Base-by-base conservation (phyloP, 345 rosid species). In the Pistacia integerrima region DNA sequence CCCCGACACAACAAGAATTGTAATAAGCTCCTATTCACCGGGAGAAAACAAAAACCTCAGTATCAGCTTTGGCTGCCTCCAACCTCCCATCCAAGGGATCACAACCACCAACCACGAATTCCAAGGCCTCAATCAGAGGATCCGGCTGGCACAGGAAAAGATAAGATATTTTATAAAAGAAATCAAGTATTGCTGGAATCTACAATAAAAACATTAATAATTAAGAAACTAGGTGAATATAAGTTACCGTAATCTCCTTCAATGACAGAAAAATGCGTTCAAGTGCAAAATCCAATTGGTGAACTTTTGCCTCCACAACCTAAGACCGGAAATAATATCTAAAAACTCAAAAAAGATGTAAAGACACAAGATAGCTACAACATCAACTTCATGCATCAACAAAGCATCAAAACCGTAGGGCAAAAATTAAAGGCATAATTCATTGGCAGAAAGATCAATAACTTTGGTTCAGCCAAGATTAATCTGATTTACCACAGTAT, bases 251-350 rank as follows among this genome's bases (percentile, higher is more conserved):
- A 28, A 90, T 92, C 84, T 92, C 98, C 84, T 90, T 93, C 74
- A 96, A 69, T 16, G 99, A 96, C 75, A 96, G 85, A 86, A 88
- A 93, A 78, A 96, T 90, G 64, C 98, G 98, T 60, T 90, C 92
- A 70, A 90, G 92, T 46, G 90, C 72, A 78, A 92, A 90, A 86
- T 96, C 97, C 77, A 96, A 83, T 79, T 90, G 97, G 75, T 92
- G 93, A 74, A 96, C 98, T 87, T 93, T 96, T 28, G 98, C 99
- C 81, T 96, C 97, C 82, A 91, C 89, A 58, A 86, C 88, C 99
- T 92, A 84, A 80, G 68, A 77, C 57, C 81, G 83, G 69, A 82
- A 81, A 63, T 2, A 44, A 35, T 41, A 75, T 8, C 38, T 73
- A 13, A 76, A 75, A 65, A 44, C 35, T 67, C 48, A 36, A 73